These are phyloP conservation scores for Russula sp. DNA, from an alignment of 768 basidiomycete species.

Conservation along the genomic window DNA sequence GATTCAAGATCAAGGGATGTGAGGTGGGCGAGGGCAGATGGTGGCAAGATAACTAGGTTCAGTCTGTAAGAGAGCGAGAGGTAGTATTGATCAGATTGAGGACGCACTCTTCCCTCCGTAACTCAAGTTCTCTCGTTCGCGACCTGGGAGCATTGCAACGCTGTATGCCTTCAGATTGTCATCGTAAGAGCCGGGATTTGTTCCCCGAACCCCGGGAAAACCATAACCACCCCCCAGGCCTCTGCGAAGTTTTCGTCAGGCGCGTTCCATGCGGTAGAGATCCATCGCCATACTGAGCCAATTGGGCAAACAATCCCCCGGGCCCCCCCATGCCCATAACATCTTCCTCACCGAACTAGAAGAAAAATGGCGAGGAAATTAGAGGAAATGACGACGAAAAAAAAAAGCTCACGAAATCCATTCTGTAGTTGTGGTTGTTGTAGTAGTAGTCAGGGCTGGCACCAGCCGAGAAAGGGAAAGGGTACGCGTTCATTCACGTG, in stretches of 20 bases:
- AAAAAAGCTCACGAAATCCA: constrained; percentile 14
- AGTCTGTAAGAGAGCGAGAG: constrained; percentile 15
- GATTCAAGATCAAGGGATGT: constrained; percentile 81
- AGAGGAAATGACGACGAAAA: background rate
- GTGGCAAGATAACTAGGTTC: constrained; percentile 88
- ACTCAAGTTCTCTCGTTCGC: constrained; percentile 83
- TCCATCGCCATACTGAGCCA: constrained; percentile 47
- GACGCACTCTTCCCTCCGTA: constrained; percentile 95
- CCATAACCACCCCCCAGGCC: constrained; percentile 49
- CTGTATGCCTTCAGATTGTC: constrained; percentile 95
- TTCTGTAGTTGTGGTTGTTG: background rate
- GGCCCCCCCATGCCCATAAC: constrained; percentile 40
- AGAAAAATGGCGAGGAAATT: background rate
- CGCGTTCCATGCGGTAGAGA: background rate
- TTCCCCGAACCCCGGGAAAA: constrained; percentile 37
- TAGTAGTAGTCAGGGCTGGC: background rate
- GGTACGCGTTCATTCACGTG: constrained; percentile 19
- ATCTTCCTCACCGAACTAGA: constrained; percentile 20
- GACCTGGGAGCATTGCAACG: constrained; percentile 86
- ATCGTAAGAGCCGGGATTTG: constrained; percentile 75
- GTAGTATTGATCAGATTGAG: constrained; percentile 26
- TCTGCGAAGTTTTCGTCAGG: constrained; percentile 32
- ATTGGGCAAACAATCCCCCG: constrained; percentile 56
- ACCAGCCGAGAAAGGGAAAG: background rate
- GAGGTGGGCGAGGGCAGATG: constrained; percentile 84